These are phyloP conservation scores for Penicillium verhagenii DNA, from an alignment of 495 filamentous ascomycete species.

Conservation along the genomic window DNA sequence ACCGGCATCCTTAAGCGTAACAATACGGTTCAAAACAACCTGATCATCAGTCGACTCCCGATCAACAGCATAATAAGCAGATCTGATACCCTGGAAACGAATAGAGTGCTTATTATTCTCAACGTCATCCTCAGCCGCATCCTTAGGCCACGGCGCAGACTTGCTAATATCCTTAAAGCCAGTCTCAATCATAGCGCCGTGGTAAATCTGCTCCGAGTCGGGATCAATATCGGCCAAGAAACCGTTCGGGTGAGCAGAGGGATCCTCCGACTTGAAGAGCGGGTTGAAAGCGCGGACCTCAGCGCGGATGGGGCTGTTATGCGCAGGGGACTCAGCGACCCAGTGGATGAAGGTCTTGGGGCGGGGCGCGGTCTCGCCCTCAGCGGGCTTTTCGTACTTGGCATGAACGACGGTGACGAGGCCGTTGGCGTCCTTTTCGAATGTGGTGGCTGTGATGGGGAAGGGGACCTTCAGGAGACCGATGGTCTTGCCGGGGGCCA, in stretches of 20 bases:
- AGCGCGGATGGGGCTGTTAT: constrained; percentile 66
- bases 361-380: constrained; percentile 60
- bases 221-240: constrained; percentile 85
- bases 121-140: constrained; percentile 40
- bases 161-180: constrained; percentile 78
- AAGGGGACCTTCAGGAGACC: constrained; percentile 81
- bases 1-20: constrained; percentile 75
- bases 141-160: constrained; percentile 80
- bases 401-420: constrained; percentile 53
- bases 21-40: constrained; percentile 87
- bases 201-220: constrained; percentile 73
- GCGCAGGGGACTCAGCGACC: constrained; percentile 61
- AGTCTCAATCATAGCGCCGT: constrained; percentile 76
- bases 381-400: constrained; percentile 47
- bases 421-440: constrained; percentile 69
- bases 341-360: constrained; percentile 85
- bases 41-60: constrained; percentile 72
- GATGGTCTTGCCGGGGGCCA: constrained; percentile 86
- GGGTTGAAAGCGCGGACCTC: constrained; percentile 78
- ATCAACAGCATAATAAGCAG: constrained; percentile 84
- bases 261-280: constrained; percentile 85
- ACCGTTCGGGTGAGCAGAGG: constrained; percentile 66
- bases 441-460: constrained; percentile 77
- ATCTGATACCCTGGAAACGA: constrained; percentile 88
- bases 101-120: constrained; percentile 67